A percentile compares a stretch with the other conserved stretches of the same genome.
Evolutionary conservation across 2,329 filamentous ascomycete species (phyloP).

Genomic region (Pseudofabraea citricarpa): DNA sequence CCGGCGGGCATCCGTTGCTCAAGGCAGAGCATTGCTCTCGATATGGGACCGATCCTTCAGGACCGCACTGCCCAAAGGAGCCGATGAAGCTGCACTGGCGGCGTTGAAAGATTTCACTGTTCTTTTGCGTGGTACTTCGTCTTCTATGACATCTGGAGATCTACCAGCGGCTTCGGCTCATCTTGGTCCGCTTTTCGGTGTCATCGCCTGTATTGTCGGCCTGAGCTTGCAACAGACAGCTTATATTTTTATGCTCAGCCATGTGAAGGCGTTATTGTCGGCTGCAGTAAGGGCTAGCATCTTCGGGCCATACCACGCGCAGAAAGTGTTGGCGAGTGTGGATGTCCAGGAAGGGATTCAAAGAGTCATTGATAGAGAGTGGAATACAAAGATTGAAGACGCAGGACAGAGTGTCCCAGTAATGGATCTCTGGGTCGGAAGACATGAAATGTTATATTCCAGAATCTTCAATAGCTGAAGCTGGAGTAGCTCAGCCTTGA

Average conservation of each 20-base stretch:
- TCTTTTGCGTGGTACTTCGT: slow-evolving; percentile 18
- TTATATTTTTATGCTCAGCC: slow-evolving; percentile 71
- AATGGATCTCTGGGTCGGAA: slow-evolving; percentile 78
- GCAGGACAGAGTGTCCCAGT: slow-evolving; percentile 72
- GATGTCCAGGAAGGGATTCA: slow-evolving; percentile 54
- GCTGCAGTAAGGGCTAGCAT: slow-evolving; percentile 74
- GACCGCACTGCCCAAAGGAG: slow-evolving; percentile 26
- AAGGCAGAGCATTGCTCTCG: slow-evolving; percentile 68
- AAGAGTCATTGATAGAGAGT: slow-evolving; percentile 54
- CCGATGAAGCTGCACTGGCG: slow-evolving; percentile 16
- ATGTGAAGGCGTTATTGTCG: slow-evolving; percentile 71
- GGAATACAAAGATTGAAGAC: slow-evolving; percentile 53
- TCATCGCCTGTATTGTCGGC: slow-evolving; percentile 56
- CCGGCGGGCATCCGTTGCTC: slow-evolving; percentile 67
- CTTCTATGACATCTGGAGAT: slow-evolving; percentile 11
- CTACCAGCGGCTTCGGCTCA: slow-evolving; percentile 53
- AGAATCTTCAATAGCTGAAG: slow-evolving; percentile 77
- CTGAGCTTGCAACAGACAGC: slow-evolving; percentile 58
- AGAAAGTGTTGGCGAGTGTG: slow-evolving; percentile 61
- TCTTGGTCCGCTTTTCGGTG: slow-evolving; percentile 66
- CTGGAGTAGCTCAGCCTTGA: too few species aligned
- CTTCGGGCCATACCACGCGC: slow-evolving; percentile 76
- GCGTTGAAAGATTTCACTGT: slow-evolving; percentile 21
- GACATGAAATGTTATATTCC: slow-evolving; percentile 79
- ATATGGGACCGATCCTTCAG: slow-evolving; percentile 73